Conservation (phyloP, 345 rosid species). For the Combretum micranthum region DNA sequence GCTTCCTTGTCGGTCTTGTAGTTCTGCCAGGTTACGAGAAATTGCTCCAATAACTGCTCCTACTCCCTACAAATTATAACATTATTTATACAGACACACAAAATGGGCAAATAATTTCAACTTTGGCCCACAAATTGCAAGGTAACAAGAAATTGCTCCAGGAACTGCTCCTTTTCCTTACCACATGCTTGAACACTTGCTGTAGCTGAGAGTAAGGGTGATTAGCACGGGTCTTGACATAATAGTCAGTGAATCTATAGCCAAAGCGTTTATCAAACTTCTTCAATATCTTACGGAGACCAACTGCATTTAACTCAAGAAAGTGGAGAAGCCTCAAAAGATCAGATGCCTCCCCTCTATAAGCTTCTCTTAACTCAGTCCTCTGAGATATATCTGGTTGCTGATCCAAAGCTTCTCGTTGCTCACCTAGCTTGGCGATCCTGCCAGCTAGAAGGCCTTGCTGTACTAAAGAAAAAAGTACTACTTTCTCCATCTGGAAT, state of each 20-base stretch:
- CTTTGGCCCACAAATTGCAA: conserved; percentile 1
- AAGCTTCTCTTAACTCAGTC: conserved; percentile 53
- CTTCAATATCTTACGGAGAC: conserved; percentile 92
- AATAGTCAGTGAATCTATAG: conserved; percentile 87
- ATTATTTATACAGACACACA: background rate
- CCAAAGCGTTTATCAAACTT: conserved; percentile 97
- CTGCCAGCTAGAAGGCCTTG: conserved; percentile 68
- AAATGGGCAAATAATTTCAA: background rate
- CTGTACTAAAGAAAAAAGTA: conserved; percentile 77
- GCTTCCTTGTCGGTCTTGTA: conserved; percentile 95
- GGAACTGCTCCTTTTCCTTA: conserved; percentile 26
- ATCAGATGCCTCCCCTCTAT: conserved; percentile 69
- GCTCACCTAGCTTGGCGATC: conserved; percentile 47
- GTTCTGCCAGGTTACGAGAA: conserved; percentile 95
- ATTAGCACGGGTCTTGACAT: conserved; percentile 94
- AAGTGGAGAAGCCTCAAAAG: conserved; percentile 80
- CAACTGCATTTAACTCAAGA: conserved; percentile 91
- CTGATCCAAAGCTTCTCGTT: conserved; percentile 48
- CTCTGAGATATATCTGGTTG: conserved; percentile 54
- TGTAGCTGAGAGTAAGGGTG: conserved; percentile 99
- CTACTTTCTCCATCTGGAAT: conserved; percentile 79
- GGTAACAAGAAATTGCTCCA: conserved; percentile 9
- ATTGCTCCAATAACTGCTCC: conserved; percentile 99
- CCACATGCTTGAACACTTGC: conserved; percentile 99
- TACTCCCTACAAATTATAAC: conserved; percentile 49